Evolutionary conservation across 2,329 filamentous ascomycete genomes (phyloP).

Genomic region (Septoria petroselini): DNA sequence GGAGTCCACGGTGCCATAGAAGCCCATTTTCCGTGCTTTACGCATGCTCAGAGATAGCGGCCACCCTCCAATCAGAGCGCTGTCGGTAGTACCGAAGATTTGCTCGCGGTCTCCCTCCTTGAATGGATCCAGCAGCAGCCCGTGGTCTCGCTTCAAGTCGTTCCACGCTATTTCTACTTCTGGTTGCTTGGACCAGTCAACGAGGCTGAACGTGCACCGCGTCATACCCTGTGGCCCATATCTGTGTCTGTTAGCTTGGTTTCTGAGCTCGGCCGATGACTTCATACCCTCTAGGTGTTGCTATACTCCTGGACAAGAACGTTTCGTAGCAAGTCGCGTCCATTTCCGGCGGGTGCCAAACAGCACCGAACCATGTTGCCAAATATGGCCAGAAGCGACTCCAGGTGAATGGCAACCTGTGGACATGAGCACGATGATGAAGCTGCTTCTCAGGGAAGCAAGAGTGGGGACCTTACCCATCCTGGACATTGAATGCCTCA

Average conservation of each 20-base stretch:
- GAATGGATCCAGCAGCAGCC: conserved; percentile 20
- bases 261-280: background rate
- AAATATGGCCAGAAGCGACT: conserved; percentile 48
- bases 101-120: conserved; percentile 39
- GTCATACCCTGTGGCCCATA: conserved; percentile 22
- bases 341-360: conserved; percentile 17
- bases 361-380: conserved; percentile 43
- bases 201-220: conserved; percentile 18
- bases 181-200: conserved; percentile 46
- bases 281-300: conserved; percentile 21
- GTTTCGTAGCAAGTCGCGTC: conserved; percentile 19
- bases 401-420: conserved; percentile 43
- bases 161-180: conserved; percentile 47
- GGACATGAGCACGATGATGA: background rate
- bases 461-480: conserved; percentile 35
- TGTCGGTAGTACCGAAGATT: conserved; percentile 26
- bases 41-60: conserved; percentile 24
- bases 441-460: too few species aligned
- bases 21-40: conserved; percentile 46
- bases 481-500: conserved; percentile 50
- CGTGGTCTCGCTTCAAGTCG: conserved; percentile 19
- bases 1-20: conserved; percentile 46
- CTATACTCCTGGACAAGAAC: conserved; percentile 16
- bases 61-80: conserved; percentile 37
- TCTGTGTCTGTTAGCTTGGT: conserved; percentile 8